phyloP scores from a whole-genome alignment of 768 basidiomycete species.

The Tulasnella sp. region DNA sequence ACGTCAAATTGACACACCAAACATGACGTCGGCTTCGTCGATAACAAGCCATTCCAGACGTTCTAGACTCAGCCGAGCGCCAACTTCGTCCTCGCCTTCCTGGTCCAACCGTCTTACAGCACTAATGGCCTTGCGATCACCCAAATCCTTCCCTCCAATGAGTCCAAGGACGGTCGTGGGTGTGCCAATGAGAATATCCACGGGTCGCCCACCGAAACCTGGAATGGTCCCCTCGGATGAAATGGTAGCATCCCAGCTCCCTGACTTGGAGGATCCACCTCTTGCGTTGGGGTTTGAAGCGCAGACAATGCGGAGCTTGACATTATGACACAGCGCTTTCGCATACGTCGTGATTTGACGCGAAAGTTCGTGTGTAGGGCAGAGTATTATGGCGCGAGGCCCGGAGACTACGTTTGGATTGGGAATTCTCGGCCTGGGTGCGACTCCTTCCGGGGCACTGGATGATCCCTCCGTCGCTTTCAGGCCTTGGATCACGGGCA shows the following conservation, averaged over 20 bases:
- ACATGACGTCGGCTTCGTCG: conserved; percentile 87
- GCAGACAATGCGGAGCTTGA: conserved; percentile 73
- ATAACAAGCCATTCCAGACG: conserved; percentile 84
- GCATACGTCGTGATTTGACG: conserved; percentile 73
- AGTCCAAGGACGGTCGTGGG: conserved; percentile 63
- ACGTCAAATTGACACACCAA: conserved; percentile 51
- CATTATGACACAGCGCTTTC: conserved; percentile 66
- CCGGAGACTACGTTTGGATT: conserved; percentile 41
- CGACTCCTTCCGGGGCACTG: not conserved
- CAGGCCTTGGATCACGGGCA: conserved; percentile 74
- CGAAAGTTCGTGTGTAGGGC: conserved; percentile 85
- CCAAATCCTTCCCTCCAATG: conserved; percentile 36
- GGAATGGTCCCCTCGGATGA: not conserved
- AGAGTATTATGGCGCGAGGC: conserved; percentile 75
- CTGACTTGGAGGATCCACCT: not conserved
- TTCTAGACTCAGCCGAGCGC: conserved; percentile 56
- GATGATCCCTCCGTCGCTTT: conserved; percentile 54
- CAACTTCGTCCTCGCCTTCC: conserved; percentile 34
- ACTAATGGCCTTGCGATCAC: not conserved
- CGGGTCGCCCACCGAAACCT: conserved; percentile 1
- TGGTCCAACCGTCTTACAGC: conserved; percentile 32
- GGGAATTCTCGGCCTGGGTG: not conserved
- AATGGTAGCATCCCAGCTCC: not conserved
- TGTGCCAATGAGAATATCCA: conserved; percentile 49
- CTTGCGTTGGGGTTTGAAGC: conserved; percentile 55